Evolutionary conservation across 805 yeast genomes (phyloP).

Genomic region (Kockiozyma suomiensis): DNA sequence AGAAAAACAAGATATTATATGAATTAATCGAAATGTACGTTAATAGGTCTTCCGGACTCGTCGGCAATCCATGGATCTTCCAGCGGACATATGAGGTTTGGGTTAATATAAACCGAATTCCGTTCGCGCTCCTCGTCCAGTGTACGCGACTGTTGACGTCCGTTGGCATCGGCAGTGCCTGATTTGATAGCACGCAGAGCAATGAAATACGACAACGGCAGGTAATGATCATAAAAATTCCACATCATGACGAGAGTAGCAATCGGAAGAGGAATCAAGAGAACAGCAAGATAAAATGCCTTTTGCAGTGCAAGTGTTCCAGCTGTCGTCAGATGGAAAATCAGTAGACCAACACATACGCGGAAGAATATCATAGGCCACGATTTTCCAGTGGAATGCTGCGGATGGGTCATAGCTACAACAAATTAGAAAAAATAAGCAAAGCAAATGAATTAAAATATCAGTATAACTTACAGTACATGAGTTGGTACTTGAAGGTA

Average conservation of each 20-base stretch:
- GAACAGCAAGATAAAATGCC: constrained; percentile 73
- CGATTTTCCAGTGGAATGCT: constrained; percentile 94
- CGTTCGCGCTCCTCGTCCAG: constrained; percentile 78
- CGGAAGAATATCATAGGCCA: constrained; percentile 92
- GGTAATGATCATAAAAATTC: constrained; percentile 78
- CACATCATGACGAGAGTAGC: constrained; percentile 66
- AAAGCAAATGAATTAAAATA: background rate
- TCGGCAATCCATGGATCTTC: constrained; percentile 83
- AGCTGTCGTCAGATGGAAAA: constrained; percentile 90
- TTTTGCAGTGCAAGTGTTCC: constrained; percentile 83
- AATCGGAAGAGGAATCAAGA: constrained; percentile 75
- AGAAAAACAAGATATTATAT: background rate
- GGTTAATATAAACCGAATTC: constrained; percentile 74
- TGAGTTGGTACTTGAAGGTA: constrained; percentile 86
- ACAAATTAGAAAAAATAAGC: background rate
- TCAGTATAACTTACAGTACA: constrained; percentile 49
- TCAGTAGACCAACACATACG: constrained; percentile 72
- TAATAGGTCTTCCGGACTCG: constrained; percentile 23
- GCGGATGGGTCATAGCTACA: constrained; percentile 80
- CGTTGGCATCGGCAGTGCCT: background rate
- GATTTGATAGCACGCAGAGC: constrained; percentile 68
- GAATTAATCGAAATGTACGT: constrained; percentile 21
- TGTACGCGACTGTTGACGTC: constrained; percentile 48
- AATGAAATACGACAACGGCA: constrained; percentile 80
- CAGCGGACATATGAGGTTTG: constrained; percentile 64